These are phyloP conservation scores for Pseudopediastrum boryanum DNA, from an alignment of 139 green algal genomes.

Conservation along the genomic window DNA sequence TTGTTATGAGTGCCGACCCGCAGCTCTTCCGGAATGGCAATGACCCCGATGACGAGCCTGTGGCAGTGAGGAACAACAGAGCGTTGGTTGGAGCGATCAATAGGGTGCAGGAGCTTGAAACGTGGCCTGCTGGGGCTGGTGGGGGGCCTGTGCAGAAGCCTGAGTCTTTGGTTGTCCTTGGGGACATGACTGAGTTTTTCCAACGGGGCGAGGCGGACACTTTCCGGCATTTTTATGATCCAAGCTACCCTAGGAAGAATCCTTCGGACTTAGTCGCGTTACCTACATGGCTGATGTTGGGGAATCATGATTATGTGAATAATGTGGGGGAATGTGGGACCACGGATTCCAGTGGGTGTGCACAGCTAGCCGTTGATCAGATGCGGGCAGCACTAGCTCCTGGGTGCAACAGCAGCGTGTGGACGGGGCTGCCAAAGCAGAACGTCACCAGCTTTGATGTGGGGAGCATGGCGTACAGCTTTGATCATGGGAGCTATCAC, in stretches of 20 bases:
- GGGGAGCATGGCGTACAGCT: conserved; percentile 34
- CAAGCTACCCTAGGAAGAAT: not conserved
- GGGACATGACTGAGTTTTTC: conserved; percentile 40
- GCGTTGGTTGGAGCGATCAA: conserved; percentile 22
- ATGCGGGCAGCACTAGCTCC: conserved; percentile 31
- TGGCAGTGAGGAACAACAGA: conserved; percentile 17
- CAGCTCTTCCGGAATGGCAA: conserved; percentile 27
- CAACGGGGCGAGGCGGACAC: conserved; percentile 24
- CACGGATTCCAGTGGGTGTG: conserved; percentile 17
- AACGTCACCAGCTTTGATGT: conserved; percentile 34
- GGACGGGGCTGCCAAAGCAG: conserved; percentile 3
- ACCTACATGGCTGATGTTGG: conserved; percentile 39
- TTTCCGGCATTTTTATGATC: conserved; percentile 36
- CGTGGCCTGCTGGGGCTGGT: conserved; percentile 26
- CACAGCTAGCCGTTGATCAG: conserved; percentile 13
- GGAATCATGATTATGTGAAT: conserved; percentile 39
- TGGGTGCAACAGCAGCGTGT: conserved; percentile 14
- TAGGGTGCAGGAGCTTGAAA: conserved; percentile 1
- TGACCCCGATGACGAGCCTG: not conserved
- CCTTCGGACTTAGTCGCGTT: not conserved
- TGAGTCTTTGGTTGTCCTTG: conserved; percentile 28
- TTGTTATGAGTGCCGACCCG: conserved; percentile 35
- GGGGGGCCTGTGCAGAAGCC: conserved; percentile 23
- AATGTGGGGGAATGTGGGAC: conserved; percentile 14
- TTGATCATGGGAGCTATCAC: conserved; percentile 35